Conservation (phyloP, 1,139 yeast genomes). For the Blastobotrys proliferans region DNA sequence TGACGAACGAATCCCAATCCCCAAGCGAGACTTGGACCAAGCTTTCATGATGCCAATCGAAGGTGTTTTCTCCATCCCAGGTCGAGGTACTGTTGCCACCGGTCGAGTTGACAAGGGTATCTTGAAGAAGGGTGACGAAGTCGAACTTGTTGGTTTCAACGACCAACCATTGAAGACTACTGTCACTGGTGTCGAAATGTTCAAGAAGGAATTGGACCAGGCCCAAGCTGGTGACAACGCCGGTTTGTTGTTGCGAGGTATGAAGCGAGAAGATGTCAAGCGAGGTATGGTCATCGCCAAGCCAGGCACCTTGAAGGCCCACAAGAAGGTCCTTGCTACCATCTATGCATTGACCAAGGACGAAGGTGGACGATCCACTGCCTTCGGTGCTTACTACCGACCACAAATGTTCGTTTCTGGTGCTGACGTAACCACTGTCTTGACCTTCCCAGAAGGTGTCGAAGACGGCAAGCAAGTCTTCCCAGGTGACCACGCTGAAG, state of each 20-base stretch:
- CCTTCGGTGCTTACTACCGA: constrained; percentile 95
- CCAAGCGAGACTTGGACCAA: constrained; percentile 91
- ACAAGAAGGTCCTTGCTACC: constrained; percentile 91
- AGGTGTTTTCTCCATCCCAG: constrained; percentile 96
- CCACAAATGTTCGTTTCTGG: constrained; percentile 98
- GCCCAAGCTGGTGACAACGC: constrained; percentile 99
- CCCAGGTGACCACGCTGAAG: constrained; percentile 99
- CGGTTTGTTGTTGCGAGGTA: constrained; percentile 96
- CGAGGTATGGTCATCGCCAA: constrained; percentile 98
- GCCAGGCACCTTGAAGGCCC: constrained; percentile 89
- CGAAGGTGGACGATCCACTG: constrained; percentile 99
- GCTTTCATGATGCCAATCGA: constrained; percentile 97
- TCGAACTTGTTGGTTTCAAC: constrained; percentile 92
- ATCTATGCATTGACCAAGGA: constrained; percentile 89
- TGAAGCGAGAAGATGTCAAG: constrained; percentile 92
- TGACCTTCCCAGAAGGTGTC: constrained; percentile 87
- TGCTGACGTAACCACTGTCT: constrained; percentile 88
- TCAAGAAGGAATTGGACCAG: constrained; percentile 94
- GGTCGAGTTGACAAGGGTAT: constrained; percentile 99
- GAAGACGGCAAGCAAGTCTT: constrained; percentile 84
- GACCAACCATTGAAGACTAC: constrained; percentile 85
- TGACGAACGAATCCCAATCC: constrained; percentile 94
- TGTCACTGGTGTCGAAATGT: constrained; percentile 98
- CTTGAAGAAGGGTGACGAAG: constrained; percentile 96
- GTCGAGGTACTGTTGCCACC: constrained; percentile 99